phyloP scores from a whole-genome alignment of 176 grass and related monocot species.

The Oryza longistaminata region DNA sequence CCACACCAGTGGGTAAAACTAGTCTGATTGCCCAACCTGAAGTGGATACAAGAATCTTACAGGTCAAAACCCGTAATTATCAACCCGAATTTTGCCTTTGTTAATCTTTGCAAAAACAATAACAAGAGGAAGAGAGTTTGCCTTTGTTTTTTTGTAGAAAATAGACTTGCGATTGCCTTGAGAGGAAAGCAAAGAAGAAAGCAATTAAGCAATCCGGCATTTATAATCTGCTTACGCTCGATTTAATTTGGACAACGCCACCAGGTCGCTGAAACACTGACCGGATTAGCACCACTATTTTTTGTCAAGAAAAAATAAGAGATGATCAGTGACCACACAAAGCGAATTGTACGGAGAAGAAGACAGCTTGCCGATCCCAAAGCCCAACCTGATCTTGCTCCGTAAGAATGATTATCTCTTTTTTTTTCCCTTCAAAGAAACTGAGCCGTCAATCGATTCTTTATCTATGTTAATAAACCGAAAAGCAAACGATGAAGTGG shows the following conservation, averaged over 20 bases:
- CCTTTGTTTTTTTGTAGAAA: neutral
- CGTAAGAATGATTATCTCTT: neutral
- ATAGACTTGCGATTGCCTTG: neutral
- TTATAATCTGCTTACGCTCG: neutral
- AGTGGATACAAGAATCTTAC: neutral
- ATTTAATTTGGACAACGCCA: constrained; percentile 7
- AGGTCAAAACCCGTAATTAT: neutral
- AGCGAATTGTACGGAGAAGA: neutral
- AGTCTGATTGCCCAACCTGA: neutral
- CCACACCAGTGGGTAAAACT: neutral
- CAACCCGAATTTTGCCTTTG: neutral
- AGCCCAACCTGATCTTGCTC: neutral
- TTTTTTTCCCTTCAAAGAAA: neutral
- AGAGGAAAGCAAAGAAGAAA: neutral
- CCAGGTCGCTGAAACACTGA: constrained; percentile 11
- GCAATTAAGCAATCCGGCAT: neutral
- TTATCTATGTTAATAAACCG: neutral
- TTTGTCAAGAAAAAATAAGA: neutral
- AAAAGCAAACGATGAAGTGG: neutral
- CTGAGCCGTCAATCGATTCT: constrained; percentile 3
- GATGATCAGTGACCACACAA: constrained; percentile 6
- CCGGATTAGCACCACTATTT: neutral
- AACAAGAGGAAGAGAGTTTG: too few species aligned
- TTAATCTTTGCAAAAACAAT: neutral
- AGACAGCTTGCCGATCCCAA: neutral